Conservation (phyloP, 1,139 yeast genomes). For the Barnettozyma hawaiiensis region DNA sequence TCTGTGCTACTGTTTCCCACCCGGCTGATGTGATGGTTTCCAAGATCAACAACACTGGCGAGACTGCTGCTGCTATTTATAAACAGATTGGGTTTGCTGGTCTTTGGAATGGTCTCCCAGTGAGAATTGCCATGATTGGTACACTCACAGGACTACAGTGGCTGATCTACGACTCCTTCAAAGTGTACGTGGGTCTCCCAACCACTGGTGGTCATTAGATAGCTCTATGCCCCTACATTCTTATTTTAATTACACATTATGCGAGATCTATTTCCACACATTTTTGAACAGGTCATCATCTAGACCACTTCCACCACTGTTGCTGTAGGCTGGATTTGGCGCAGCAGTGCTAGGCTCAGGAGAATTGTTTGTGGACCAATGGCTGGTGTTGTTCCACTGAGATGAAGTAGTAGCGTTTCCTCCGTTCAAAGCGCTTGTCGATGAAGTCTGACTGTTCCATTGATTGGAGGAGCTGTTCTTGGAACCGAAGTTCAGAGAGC, state of each 20-base stretch:
- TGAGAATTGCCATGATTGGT: conserved; percentile 94
- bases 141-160: conserved; percentile 96
- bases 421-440: conserved; percentile 4
- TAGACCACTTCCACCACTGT: too few relatives aligned
- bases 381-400: conserved; percentile 11
- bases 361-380: conserved; percentile 11
- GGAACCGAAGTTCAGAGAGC: conserved; percentile 5
- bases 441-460: conserved; percentile 2
- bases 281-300: conserved; percentile 65
- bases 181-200: conserved; percentile 85
- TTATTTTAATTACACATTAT: neutral
- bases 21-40: conserved; percentile 98
- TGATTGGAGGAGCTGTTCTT: conserved; percentile 16
- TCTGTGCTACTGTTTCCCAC: conserved; percentile 91
- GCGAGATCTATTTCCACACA: conserved; percentile 47
- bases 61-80: conserved; percentile 70
- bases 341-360: conserved; percentile 4
- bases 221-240: too few relatives aligned
- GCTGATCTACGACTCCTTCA: conserved; percentile 92
- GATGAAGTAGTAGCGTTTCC: neutral
- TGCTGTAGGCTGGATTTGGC: conserved; percentile 18
- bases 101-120: conserved; percentile 90
- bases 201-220: conserved; percentile 68
- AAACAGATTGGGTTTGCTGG: conserved; percentile 80
- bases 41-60: conserved; percentile 66